Evolutionary conservation across 2,329 filamentous ascomycete species (phyloP).

Genomic region (Pestalotiopsis sp.): DNA sequence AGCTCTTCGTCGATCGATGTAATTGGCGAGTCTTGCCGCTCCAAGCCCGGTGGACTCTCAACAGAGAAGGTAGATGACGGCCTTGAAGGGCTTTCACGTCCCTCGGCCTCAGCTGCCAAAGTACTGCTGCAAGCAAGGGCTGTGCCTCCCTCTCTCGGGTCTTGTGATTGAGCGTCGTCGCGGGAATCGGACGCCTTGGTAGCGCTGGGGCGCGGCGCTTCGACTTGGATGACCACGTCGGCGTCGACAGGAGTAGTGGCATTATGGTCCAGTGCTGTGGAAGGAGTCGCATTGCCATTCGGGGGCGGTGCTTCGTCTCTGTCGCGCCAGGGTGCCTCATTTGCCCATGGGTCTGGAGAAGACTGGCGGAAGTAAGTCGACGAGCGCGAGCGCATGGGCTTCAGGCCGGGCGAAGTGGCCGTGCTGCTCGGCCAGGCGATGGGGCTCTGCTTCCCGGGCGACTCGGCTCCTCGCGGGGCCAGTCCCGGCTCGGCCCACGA

Average conservation of each 20-base stretch:
- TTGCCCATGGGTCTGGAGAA: constrained; percentile 45
- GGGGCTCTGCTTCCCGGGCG: constrained; percentile 35
- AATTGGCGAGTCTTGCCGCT: constrained; percentile 43
- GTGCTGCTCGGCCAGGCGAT: constrained; percentile 42
- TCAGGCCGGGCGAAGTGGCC: constrained; percentile 36
- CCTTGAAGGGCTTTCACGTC: constrained; percentile 24
- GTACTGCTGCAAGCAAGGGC: background rate
- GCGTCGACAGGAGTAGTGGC: background rate
- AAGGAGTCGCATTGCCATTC: background rate
- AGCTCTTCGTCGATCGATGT: constrained; percentile 47
- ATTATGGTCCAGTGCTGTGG: background rate
- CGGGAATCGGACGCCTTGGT: background rate
- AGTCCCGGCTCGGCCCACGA: constrained; percentile 30
- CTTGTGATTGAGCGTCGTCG: background rate
- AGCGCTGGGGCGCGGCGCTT: background rate
- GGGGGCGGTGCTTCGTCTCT: background rate
- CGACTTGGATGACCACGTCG: background rate
- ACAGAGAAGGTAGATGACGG: constrained; percentile 28
- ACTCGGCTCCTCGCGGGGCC: constrained; percentile 32
- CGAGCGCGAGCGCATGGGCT: constrained; percentile 31
- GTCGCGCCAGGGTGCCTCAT: constrained; percentile 32
- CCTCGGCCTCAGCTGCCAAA: constrained; percentile 15
- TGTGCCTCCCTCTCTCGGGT: background rate
- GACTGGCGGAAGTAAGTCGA: constrained; percentile 34
- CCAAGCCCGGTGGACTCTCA: constrained; percentile 29